These are phyloP conservation scores for Bauhinia variegata DNA, from an alignment of 306 rosid species.

Conservation along the genomic window DNA sequence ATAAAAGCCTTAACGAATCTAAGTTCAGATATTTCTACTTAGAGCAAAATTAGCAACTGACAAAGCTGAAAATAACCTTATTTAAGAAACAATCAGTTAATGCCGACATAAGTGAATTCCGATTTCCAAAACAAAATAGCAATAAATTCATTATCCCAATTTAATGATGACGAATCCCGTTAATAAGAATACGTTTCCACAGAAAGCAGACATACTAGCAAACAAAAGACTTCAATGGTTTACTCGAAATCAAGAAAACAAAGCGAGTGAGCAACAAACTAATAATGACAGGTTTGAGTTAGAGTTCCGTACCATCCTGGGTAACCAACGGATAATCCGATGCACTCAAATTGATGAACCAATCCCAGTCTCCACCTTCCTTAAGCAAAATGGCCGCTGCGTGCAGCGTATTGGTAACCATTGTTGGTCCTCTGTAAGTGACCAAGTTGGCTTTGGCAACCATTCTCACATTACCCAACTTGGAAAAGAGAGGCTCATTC, in stretches of 20 bases:
- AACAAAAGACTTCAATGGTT: slow-evolving; percentile 19
- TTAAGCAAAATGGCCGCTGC: slow-evolving; percentile 53
- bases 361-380: slow-evolving; percentile 54
- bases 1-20: not conserved
- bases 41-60: slow-evolving; percentile 34
- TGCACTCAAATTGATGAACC: slow-evolving; percentile 59
- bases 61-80: slow-evolving; percentile 1
- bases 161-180: slow-evolving; percentile 2
- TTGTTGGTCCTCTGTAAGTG: slow-evolving; percentile 57
- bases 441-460: slow-evolving; percentile 56
- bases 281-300: not conserved
- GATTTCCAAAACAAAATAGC: slow-evolving; percentile 18
- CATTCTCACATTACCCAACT: slow-evolving; percentile 51
- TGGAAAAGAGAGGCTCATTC: slow-evolving; percentile 43
- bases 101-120: not conserved
- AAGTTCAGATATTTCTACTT: not conserved
- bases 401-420: slow-evolving; percentile 57
- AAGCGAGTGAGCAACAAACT: not conserved
- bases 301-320: slow-evolving; percentile 48
- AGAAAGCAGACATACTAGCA: slow-evolving; percentile 5
- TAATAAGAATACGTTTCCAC: slow-evolving; percentile 5
- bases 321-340: slow-evolving; percentile 59
- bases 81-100: not conserved
- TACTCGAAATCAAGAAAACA: not conserved
- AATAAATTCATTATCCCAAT: slow-evolving; percentile 4